Evolutionary conservation across 352 stramenopile genomes (phyloP), one percentile per base, ranked within the genome.

Genomic region (Phytophthora pinifolia): DNA sequence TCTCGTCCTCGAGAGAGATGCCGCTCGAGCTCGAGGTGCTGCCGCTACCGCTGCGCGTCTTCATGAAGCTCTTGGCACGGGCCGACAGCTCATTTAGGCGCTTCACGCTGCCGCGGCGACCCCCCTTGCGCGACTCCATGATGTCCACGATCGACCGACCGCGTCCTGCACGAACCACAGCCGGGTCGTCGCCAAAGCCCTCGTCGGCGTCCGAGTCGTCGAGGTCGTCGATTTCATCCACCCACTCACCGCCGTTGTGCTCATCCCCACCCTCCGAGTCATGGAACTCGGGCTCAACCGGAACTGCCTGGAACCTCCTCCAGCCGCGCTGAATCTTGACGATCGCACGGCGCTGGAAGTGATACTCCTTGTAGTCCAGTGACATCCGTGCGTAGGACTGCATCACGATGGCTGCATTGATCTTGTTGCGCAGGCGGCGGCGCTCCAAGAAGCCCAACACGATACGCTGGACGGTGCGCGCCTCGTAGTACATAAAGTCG

Each of bases 401-500:
- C 31, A 96, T 57, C 27, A 85, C 74, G 46, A 96, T 80, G 4
- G 75, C 79, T 14, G 85, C 85, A 20, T 48, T 54, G 29, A 94
- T 73, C 66, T 85, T 83, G 17, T 82, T 80, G 4, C 65, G 65
- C 15, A 93, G 60, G 4, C 79, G 79, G 9, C 80, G 82, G 10
- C 85, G 80, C 51, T 89, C 86, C 33, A 96, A 49, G 57, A 94
- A 96, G 14, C 86, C 86, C 8, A 96, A 59, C 13, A 58, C 83
- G 31, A 94, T 70, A 51, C 87, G 87, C 67, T 96, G 83, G 43
- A 94, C 88, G 30, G 78, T 85, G n/a, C 83, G 91, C 10, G 83
- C 83, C 67, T 96, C 83, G 59, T 91, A 77, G 62, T 96, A 96
- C 75, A 93, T 91, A 34, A 96, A 96, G 58, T 96, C 86, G 9